Conservation (phyloP, 2,329 filamentous ascomycete genomes). For the Zasmidium cellare region DNA sequence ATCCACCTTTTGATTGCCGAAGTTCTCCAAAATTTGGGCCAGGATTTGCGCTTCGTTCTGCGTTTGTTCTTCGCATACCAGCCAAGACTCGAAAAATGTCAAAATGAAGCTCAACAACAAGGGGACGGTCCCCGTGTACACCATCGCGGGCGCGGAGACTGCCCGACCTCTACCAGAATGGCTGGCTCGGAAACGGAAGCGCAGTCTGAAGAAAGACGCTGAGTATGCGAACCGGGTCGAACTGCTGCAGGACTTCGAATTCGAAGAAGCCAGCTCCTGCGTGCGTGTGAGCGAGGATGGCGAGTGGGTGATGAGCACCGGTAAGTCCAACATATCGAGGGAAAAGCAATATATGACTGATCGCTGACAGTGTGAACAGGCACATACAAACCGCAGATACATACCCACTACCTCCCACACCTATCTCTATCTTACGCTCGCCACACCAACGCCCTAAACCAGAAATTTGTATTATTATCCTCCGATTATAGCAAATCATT, state of each 20-base stretch:
- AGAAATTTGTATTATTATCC: conserved; percentile 85
- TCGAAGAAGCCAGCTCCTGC: conserved; percentile 91
- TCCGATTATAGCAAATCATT: conserved; percentile 91
- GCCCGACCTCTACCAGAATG: conserved; percentile 90
- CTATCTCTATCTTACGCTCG: conserved; percentile 90
- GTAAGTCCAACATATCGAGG: conserved; percentile 52
- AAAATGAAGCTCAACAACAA: conserved; percentile 76
- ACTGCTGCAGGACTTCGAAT: conserved; percentile 94
- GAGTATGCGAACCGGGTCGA: conserved; percentile 95
- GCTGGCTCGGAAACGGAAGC: conserved; percentile 86
- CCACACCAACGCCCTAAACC: conserved; percentile 88
- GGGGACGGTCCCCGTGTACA: conserved; percentile 86
- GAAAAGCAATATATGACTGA: conserved; percentile 14
- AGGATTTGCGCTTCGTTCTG: not conserved
- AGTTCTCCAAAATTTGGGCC: not conserved
- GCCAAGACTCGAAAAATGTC: not conserved
- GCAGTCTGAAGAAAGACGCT: conserved; percentile 85
- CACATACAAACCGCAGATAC: conserved; percentile 78
- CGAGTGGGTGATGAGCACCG: conserved; percentile 95
- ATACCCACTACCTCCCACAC: conserved; percentile 92
- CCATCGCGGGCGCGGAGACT: conserved; percentile 86
- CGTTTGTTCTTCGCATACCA: not conserved
- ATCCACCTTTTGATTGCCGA: not conserved
- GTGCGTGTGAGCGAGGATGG: conserved; percentile 91
- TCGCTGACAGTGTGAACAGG: conserved; percentile 42